These are phyloP conservation scores for Hippophae gyantsensis DNA, from an alignment of 306 rosid species.

Conservation along the genomic window DNA sequence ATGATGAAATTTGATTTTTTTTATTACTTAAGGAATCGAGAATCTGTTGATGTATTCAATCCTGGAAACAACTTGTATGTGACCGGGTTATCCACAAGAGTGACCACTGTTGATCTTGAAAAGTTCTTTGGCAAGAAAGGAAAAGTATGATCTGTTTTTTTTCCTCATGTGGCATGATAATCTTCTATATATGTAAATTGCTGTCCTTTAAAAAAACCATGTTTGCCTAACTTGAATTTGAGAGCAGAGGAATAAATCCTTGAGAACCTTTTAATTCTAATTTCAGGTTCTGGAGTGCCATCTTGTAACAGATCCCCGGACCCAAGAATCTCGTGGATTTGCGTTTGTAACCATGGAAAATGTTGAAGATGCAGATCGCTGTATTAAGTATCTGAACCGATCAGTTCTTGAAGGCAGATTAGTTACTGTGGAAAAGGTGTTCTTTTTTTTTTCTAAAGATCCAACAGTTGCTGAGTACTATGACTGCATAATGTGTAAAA, in stretches of 20 bases:
- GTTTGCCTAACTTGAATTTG: too few species aligned
- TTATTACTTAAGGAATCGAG: slow-evolving; percentile 26
- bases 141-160: slow-evolving; percentile 22
- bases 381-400: slow-evolving; percentile 32
- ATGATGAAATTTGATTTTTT: slow-evolving; percentile 5
- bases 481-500: not conserved
- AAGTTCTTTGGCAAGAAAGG: slow-evolving; percentile 33
- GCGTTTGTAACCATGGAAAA: slow-evolving; percentile 48
- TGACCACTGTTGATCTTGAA: slow-evolving; percentile 28
- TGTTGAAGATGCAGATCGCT: slow-evolving; percentile 34
- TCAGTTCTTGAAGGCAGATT: slow-evolving; percentile 40
- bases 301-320: slow-evolving; percentile 32
- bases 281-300: slow-evolving; percentile 39
- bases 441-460: slow-evolving; percentile 9
- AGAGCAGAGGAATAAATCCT: not conserved
- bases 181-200: not conserved
- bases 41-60: slow-evolving; percentile 21
- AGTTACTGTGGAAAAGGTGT: slow-evolving; percentile 46
- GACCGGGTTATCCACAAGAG: slow-evolving; percentile 40
- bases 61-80: slow-evolving; percentile 48
- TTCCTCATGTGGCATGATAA: not conserved
- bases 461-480: slow-evolving; percentile 5
- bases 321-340: slow-evolving; percentile 40
- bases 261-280: slow-evolving; percentile 8
- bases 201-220: too few species aligned